Evolutionary conservation across 208 protist genomes (phyloP).

Genomic region (Leishmania major): DNA sequence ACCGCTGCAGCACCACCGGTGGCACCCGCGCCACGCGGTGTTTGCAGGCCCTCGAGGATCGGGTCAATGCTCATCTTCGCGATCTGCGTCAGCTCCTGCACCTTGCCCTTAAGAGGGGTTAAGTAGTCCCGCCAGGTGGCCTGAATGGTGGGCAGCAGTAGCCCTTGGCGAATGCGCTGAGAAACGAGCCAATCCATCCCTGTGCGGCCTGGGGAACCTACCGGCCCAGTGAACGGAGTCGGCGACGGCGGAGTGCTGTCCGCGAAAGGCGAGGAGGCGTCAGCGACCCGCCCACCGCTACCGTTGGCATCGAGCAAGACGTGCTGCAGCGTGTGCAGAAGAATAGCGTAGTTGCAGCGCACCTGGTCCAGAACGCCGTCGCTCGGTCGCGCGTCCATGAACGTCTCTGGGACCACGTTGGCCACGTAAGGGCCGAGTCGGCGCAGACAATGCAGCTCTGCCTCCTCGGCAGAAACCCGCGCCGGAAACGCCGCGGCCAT

Average conservation of each 20-base stretch:
- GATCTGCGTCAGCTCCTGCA: slow-evolving; percentile 47
- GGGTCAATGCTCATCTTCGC: slow-evolving; percentile 47
- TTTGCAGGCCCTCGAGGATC: slow-evolving; percentile 22
- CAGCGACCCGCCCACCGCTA: not conserved
- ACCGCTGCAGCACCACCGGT: not conserved
- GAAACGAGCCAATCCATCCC: slow-evolving; percentile 5
- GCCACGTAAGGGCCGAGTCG: slow-evolving; percentile 40
- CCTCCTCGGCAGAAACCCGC: slow-evolving; percentile 8
- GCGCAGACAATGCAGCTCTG: slow-evolving; percentile 18
- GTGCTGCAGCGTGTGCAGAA: slow-evolving; percentile 40
- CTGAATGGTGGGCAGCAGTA: slow-evolving; percentile 53
- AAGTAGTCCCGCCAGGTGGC: slow-evolving; percentile 64
- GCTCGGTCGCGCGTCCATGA: slow-evolving; percentile 54
- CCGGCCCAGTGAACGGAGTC: not conserved
- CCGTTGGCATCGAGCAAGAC: slow-evolving; percentile 18
- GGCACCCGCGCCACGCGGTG: not conserved
- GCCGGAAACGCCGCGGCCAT: no score
- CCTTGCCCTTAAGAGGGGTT: slow-evolving; percentile 41
- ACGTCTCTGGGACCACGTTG: slow-evolving; percentile 57
- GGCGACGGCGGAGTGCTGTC: not conserved
- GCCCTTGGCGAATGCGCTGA: slow-evolving; percentile 25
- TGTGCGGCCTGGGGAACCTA: not conserved
- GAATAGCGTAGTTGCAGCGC: slow-evolving; percentile 42
- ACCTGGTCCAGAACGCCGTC: slow-evolving; percentile 29
- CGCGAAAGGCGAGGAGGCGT: not conserved